A percentile compares a stretch with the other conserved stretches of the same genome.
Conservation (phyloP, 768 basidiomycete species). For the Mycena polygramma region DNA sequence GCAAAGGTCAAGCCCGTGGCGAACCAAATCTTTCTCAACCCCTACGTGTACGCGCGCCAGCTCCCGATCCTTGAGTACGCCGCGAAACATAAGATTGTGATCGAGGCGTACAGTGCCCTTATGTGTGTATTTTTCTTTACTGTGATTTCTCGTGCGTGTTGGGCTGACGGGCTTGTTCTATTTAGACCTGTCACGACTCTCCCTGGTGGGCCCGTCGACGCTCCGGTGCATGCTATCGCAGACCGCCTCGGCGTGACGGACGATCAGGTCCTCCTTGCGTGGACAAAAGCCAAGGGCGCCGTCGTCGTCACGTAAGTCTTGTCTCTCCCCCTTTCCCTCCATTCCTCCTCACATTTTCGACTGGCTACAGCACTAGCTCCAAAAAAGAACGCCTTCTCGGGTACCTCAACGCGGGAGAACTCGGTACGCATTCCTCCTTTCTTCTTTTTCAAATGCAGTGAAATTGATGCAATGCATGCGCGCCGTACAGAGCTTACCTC, state of each 20-base stretch:
- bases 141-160: neutral
- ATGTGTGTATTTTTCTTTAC: slow-evolving; percentile 49
- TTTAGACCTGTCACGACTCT: slow-evolving; percentile 69
- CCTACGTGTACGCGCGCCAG: slow-evolving; percentile 67
- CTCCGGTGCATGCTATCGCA: slow-evolving; percentile 64
- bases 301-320: slow-evolving; percentile 73
- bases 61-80: slow-evolving; percentile 63
- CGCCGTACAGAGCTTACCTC: slow-evolving; percentile 42
- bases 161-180: slow-evolving; percentile 20
- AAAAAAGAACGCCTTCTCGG: slow-evolving; percentile 34
- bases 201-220: slow-evolving; percentile 77
- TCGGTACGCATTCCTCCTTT: slow-evolving; percentile 18
- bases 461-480: no score
- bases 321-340: neutral
- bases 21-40: slow-evolving; percentile 71
- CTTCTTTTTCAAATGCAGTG: no score
- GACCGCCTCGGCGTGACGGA: slow-evolving; percentile 66
- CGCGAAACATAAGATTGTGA: slow-evolving; percentile 62
- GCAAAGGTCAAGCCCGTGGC: slow-evolving; percentile 74
- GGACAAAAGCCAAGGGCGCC: slow-evolving; percentile 76
- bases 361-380: slow-evolving; percentile 38
- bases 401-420: slow-evolving; percentile 34
- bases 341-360: no score
- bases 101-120: slow-evolving; percentile 70
- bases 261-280: slow-evolving; percentile 76